Evolutionary conservation across 163 green algal genomes (phyloP), one percentile per base, ranked within the genome.

Genomic region (Chloromonas sp.): DNA sequence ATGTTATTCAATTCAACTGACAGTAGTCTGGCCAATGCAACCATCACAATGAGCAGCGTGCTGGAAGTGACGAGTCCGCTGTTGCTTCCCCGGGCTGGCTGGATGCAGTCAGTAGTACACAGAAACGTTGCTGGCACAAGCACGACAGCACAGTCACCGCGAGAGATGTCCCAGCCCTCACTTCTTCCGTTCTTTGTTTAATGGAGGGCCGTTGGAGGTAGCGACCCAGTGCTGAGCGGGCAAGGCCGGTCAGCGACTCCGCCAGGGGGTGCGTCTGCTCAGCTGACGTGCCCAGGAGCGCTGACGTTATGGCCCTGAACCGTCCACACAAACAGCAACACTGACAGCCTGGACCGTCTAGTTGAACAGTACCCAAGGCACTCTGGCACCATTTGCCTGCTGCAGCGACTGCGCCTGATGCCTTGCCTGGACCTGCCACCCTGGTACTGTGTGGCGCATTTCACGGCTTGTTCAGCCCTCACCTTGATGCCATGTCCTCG

Each of bases 401-500:
- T 36, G 36, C 36, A 36, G 36, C 36, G 36, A 36, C 36, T 36
- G 36, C 36, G 36, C 36, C 36, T 36, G 36, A 36, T 36, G 36
- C 36, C 36, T 36, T 36, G 36, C 36, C 36, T 36, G 36, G 36
- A 36, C 36, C 36, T 36, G 71, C 71, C 71, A 59, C 2, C 13
- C 13, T 79, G 71, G 71, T 36, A 14, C 2, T 79, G 2, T 36
- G 5, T 58, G 36, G 71, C 13, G 14, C 2, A 2, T 14, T 14
- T 36, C 2, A 36, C 71, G 58, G 71, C 71, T 59, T 58, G 5
- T 5, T 58, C 2, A 74, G 3, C 60, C 60, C 80, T 58, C 86
- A 87, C 70, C 60, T 84, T 61, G 90, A 81, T n/a, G 87, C 91
- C 14, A 93, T 87, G 60, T 89, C 78, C 1, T 84, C 36, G 0